Evolutionary conservation across 106 monocot species (phyloP).

Genomic region (Allium fistulosum): DNA sequence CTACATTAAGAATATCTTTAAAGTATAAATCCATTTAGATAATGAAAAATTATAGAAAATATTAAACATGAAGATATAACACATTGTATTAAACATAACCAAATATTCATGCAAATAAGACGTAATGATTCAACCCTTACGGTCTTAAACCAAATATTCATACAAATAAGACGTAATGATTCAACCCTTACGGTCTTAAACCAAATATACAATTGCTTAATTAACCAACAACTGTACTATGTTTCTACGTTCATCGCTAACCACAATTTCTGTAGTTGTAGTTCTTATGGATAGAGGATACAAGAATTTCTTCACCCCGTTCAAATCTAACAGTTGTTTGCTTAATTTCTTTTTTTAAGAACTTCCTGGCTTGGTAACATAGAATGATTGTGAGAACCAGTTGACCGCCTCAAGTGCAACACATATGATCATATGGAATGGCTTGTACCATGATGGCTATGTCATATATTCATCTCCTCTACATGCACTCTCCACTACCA

Average conservation of each 20-base stretch:
- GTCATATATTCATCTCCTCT: no score
- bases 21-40: no score
- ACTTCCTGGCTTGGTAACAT: constrained; percentile 20
- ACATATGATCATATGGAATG: constrained; percentile 31
- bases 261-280: background rate
- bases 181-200: no score
- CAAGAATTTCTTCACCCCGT: constrained; percentile 47
- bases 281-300: constrained; percentile 57
- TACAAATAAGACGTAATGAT: no score
- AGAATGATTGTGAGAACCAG: constrained; percentile 36
- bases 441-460: constrained; percentile 59
- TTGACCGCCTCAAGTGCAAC: constrained; percentile 57
- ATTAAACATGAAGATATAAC: no score
- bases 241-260: background rate
- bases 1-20: no score
- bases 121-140: no score
- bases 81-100: no score
- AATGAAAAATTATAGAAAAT: no score
- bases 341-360: constrained; percentile 26
- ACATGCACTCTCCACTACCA: constrained; percentile 19
- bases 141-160: no score
- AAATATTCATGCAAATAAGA: no score
- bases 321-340: constrained; percentile 43
- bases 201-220: background rate
- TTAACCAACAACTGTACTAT: background rate